Evolutionary conservation across 1,284 basidiomycete genomes (phyloP), one percentile per base, ranked within the genome.

Genomic region (Chalciporus piperatoides): DNA sequence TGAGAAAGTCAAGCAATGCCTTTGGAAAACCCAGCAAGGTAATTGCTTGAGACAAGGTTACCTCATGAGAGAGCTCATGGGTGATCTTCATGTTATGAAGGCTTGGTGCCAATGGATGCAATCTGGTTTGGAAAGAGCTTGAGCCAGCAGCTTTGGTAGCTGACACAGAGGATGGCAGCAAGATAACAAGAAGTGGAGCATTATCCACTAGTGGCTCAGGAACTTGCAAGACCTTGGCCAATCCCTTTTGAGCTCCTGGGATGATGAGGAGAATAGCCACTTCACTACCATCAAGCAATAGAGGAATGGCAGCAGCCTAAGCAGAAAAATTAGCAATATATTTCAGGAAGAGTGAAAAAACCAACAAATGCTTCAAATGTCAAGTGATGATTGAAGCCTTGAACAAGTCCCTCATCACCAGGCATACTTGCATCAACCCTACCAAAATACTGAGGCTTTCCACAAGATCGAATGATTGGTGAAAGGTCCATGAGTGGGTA

Each of bases 251-350:
- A 28, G 54, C 53, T n/a, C 62, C 58, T 44, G 75, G 67, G 49
- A 78, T 72, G 21, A 85, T 68, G 19, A 81, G 55, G 35, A 81
- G 62, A 11, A 71, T 44, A 15, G 72, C 76, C 11, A 62, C 68
- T 49, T 70, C 63, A 27, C 68, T 63, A 19, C 67, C 65, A 51
- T 81, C 78, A 41, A 81, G 60, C 37, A 63, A 63, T 1, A 80
- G 58, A 27, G 78, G 74, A 10, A 78, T 63, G 44, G 76, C 67
- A 40, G 78, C 74, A 51, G 78, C 71, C 85, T 88, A 52, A 21
- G 19, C 12, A 43, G 11, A 12, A 37, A 41, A 43, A 42, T 46
- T 15, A 56, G 44, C 33, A 19, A 36, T 52, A 21, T 39, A 4
- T 7, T 9, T 17, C 33, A n/a, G 7, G 48, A 36, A 46, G 6